Evolutionary conservation across 306 rosid species (phyloP).

Genomic region (Chamaecrista fasciculata): DNA sequence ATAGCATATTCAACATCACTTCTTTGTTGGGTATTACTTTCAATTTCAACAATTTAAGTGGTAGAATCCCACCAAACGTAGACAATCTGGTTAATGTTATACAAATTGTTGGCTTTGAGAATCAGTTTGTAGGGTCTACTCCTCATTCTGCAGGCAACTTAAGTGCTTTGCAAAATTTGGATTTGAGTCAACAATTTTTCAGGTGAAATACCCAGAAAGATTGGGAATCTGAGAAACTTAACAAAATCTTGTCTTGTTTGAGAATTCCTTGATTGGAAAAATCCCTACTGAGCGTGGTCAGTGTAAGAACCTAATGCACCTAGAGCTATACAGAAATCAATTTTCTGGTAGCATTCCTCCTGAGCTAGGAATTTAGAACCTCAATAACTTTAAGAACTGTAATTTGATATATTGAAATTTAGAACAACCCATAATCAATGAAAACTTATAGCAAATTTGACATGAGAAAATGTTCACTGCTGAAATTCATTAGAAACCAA

Average conservation of each 20-base stretch:
- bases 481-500: too few species aligned
- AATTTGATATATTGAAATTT: too few species aligned
- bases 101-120: constrained; percentile 40
- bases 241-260: constrained; percentile 34
- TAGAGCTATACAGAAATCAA: constrained; percentile 51
- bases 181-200: constrained; percentile 65
- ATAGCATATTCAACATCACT: constrained; percentile 61
- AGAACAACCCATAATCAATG: too few species aligned
- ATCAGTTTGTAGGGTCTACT: constrained; percentile 57
- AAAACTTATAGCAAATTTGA: too few species aligned
- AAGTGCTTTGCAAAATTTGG: constrained; percentile 45
- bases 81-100: constrained; percentile 49
- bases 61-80: constrained; percentile 58
- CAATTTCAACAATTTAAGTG: constrained; percentile 55
- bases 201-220: constrained; percentile 56
- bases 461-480: too few species aligned
- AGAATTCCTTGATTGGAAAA: constrained; percentile 56
- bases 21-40: constrained; percentile 52
- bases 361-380: constrained; percentile 67
- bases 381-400: too few species aligned
- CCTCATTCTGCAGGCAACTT: constrained; percentile 65
- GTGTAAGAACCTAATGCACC: constrained; percentile 49
- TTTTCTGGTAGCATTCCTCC: constrained; percentile 63
- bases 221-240: constrained; percentile 65
- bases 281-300: constrained; percentile 62